phyloP scores from a whole-genome alignment of 495 filamentous ascomycete genomes.

The Podospora bellae-mahoneyi region DNA sequence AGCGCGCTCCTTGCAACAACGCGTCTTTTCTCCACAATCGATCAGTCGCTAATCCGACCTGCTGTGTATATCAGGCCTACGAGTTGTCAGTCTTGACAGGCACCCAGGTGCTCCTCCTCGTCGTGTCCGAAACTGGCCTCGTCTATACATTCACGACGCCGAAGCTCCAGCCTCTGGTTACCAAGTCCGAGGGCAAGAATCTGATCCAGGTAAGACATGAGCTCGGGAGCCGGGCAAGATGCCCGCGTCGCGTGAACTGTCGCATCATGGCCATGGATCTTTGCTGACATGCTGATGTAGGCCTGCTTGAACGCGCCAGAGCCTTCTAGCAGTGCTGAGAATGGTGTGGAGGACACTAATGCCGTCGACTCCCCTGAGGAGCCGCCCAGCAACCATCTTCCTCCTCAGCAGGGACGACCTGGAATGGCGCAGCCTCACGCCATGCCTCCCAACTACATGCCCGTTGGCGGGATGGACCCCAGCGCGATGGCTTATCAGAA shows the following conservation, averaged over 20 bases:
- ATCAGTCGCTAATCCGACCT: constrained; percentile 29
- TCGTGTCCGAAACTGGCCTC: constrained; percentile 96
- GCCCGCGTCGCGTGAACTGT: neutral
- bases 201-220: constrained; percentile 80
- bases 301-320: constrained; percentile 97
- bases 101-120: constrained; percentile 93
- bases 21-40: neutral
- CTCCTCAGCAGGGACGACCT: constrained; percentile 51
- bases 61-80: constrained; percentile 66
- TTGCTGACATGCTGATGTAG: constrained; percentile 35
- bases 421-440: constrained; percentile 49
- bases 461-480: constrained; percentile 54
- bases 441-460: constrained; percentile 49
- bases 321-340: constrained; percentile 78
- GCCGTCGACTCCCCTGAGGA: constrained; percentile 62
- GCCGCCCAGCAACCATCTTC: constrained; percentile 55
- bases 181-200: constrained; percentile 99
- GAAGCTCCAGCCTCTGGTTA: constrained; percentile 97
- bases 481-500: constrained; percentile 59
- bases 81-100: constrained; percentile 96
- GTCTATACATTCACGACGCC: constrained; percentile 99
- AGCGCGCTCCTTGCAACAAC: constrained; percentile 11
- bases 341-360: constrained; percentile 72
- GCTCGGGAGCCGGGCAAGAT: constrained; percentile 5
- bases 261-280: neutral